A percentile compares a stretch with the other conserved stretches of the same genome.
These are phyloP conservation scores for Nothopassalora personata DNA, from an alignment of 2,329 filamentous ascomycete genomes.

Conservation along the genomic window DNA sequence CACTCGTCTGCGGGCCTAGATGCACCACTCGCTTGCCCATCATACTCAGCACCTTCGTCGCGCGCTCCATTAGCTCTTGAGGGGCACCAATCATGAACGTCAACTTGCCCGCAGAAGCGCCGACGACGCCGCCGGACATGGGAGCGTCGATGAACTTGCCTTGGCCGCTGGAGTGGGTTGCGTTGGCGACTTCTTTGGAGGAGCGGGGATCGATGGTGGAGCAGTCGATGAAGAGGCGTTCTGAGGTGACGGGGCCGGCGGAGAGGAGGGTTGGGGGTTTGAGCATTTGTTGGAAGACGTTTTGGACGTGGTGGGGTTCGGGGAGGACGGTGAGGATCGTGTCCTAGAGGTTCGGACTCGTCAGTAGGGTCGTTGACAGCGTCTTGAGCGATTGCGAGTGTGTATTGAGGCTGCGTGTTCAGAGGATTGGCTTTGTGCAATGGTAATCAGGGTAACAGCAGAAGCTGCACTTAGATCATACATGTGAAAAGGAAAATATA, in stretches of 20 bases:
- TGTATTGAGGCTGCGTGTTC: constrained; percentile 35
- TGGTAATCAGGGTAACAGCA: constrained; percentile 57
- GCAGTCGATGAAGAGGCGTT: constrained; percentile 86
- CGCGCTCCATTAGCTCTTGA: constrained; percentile 54
- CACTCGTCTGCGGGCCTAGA: constrained; percentile 77
- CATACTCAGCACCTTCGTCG: constrained; percentile 63
- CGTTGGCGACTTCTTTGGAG: constrained; percentile 69
- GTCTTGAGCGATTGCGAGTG: neutral
- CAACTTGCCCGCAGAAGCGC: constrained; percentile 77
- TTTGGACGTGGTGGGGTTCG: constrained; percentile 79
- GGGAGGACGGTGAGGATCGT: constrained; percentile 84
- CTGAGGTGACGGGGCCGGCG: constrained; percentile 42
- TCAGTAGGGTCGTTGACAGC: neutral
- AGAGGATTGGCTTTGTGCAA: constrained; percentile 69
- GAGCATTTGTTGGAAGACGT: constrained; percentile 74
- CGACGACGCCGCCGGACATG: constrained; percentile 94
- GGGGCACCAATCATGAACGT: constrained; percentile 92
- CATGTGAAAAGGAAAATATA: constrained; percentile 44
- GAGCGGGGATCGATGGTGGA: constrained; percentile 92
- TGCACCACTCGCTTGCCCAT: constrained; percentile 88
- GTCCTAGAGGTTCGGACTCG: constrained; percentile 52
- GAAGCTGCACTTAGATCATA: constrained; percentile 68
- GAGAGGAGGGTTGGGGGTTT: constrained; percentile 50
- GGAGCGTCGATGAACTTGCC: constrained; percentile 88
- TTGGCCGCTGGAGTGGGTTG: constrained; percentile 60